Evolutionary conservation across 2,329 filamentous ascomycete genomes (phyloP), one percentile per base, ranked within the genome.

Genomic region (Calonectria naviculata): DNA sequence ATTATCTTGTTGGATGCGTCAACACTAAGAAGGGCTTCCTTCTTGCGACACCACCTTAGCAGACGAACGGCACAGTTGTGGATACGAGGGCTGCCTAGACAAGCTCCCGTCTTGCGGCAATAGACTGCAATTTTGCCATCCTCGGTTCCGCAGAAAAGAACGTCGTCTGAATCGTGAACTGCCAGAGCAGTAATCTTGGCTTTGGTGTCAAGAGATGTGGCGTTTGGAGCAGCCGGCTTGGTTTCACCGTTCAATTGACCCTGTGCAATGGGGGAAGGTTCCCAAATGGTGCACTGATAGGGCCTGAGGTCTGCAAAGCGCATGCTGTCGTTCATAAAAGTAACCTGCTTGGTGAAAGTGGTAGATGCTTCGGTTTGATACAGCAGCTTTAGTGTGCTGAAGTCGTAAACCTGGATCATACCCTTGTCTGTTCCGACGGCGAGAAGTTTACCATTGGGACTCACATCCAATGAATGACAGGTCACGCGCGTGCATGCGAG

Each of bases 201-300:
- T 49, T 76, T 79, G 9, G 64, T 65, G 13, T 80, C 77, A 8
- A 76, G 47, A 7, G 73, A 70, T 42, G 75, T 64, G 9, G 71
- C 75, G 54, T 82, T 78, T 1, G 77, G 76, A 34, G 76, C 75
- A 10, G 49, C 46, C 19, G 72, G 75, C 61, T 77, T 80, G 67
- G 73, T 77, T 36, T 78, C 78, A 42, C 82, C 80, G 21, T 70
- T 73, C 12, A 78, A 36, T 10, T 73, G 61, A 34, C 80, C 78
- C 31, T 77, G 67, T 44, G 81, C 65, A 13, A 81, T 72, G 15
- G 73, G 74, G 28, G 72, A 70, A 1, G 83, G 81, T 65, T 84
- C 80, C 83, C 83, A 85, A 52, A 84, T 78, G 47, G 78, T 81
- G 72, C 81, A 84, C 65, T 83, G 80, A 1, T 77, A 68, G 4